Evolutionary conservation across 345 rosid species (phyloP).

Genomic region (Hirschfeldia incana): DNA sequence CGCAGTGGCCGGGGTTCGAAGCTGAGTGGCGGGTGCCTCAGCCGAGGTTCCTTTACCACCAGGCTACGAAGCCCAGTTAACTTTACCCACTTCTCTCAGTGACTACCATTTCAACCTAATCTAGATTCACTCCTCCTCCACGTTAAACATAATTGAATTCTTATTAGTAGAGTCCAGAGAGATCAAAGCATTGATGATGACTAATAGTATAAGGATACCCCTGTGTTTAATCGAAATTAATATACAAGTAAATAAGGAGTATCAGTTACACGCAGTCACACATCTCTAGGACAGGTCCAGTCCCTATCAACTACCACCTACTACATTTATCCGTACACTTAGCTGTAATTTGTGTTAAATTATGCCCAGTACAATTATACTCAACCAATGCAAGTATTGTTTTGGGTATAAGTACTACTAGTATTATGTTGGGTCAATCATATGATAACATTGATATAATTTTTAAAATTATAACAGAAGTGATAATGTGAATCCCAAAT

Average conservation of each 20-base stretch:
- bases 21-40: too few species aligned
- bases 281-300: conserved; percentile 19
- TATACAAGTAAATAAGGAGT: background rate
- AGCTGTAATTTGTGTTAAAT: conserved; percentile 13
- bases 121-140: background rate
- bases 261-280: background rate
- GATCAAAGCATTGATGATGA: background rate
- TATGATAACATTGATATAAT: background rate
- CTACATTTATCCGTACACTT: conserved; percentile 21
- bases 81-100: conserved; percentile 15
- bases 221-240: background rate
- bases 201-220: background rate
- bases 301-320: conserved; percentile 4
- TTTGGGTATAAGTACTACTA: background rate
- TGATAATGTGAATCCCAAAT: background rate
- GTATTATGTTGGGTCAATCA: background rate
- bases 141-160: background rate
- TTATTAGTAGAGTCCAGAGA: background rate
- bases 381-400: background rate
- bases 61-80: too few species aligned
- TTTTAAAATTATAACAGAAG: background rate
- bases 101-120: conserved; percentile 22
- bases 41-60: too few species aligned
- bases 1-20: too few species aligned
- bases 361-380: background rate